Evolutionary conservation across 345 rosid genomes (phyloP), one percentile per base, ranked within the genome.

Genomic region (Populus pruinosa): DNA sequence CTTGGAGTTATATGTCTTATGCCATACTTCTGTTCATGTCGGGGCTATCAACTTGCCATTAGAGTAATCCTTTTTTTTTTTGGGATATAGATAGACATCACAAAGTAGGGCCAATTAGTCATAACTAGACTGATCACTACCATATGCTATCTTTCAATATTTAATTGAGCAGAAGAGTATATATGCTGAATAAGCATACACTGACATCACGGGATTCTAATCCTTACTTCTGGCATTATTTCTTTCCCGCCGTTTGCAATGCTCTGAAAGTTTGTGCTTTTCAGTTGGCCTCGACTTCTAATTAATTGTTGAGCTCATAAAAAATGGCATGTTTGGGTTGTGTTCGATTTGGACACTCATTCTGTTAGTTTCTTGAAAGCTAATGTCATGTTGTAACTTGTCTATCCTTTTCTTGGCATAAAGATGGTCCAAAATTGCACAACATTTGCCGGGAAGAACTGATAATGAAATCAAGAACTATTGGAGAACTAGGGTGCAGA

Each of bases 381-480:
- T 1, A 9, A n/a, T n/a, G 29, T n/a, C 63, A n/a, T n/a, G 3
- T 9, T 55, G 25, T 21, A 55, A 55, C 62, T 55, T 8, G 62
- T 55, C 23, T 2, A 21, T 55, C 62, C 62, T 55, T 63, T 21
- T 20, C 43, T 27, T 17, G 25, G 1, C 2, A 43, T 31, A 41
- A 10, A 95, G 98, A 76, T 95, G 98, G 98, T 93, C 98, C n/a
- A 91, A 93, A 80, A 95, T 95, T 20, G 99, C 99, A 6, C 97
- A 91, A 53, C 89, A 89, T 74, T 81, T 95, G 74, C 99, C 98
- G 0, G 99, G 99, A 41, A 87, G 99, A 75, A 95, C 99, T 1
- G 99, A 95, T 44, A 95, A 95, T 75, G 99, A 95, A 82, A 95
- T 95, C 39, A 95, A 95, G 79, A 95, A 95, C 83, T 95, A 95